These are phyloP conservation scores for Phytopythium delawarense DNA, from an alignment of 352 stramenopile genomes.

Conservation along the genomic window DNA sequence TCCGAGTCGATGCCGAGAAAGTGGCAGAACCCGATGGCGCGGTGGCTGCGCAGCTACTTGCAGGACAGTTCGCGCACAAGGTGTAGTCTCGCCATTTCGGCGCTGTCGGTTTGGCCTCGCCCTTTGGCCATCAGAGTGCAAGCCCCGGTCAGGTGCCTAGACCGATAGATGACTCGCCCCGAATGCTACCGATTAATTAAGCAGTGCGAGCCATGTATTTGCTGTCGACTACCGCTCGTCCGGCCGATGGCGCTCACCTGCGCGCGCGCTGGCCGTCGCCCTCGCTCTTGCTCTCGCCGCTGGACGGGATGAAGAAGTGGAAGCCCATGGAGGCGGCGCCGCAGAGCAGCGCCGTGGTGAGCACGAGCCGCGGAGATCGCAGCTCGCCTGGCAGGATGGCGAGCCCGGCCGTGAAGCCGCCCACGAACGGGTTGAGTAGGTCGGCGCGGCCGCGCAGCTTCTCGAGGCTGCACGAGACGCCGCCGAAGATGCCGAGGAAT, in stretches of 20 bases:
- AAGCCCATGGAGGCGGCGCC: conserved; percentile 52
- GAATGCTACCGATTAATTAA: no score
- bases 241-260: background rate
- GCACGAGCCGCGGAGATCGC: conserved; percentile 32
- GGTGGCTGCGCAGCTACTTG: no score
- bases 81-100: no score
- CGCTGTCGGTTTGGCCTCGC: no score
- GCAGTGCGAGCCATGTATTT: background rate
- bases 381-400: conserved; percentile 43
- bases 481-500: conserved; percentile 74
- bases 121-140: no score
- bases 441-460: conserved; percentile 50
- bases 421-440: conserved; percentile 62
- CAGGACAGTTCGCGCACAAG: no score
- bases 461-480: conserved; percentile 67
- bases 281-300: conserved; percentile 19
- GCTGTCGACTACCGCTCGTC: background rate
- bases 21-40: no score
- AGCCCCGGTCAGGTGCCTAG: no score
- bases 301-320: conserved; percentile 49
- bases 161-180: no score
- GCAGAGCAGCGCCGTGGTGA: conserved; percentile 43
- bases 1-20: no score
- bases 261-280: background rate
- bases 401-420: conserved; percentile 57